Base-by-base conservation (phyloP, 495 filamentous ascomycete species). In the Chaetomidium leptoderma region DNA sequence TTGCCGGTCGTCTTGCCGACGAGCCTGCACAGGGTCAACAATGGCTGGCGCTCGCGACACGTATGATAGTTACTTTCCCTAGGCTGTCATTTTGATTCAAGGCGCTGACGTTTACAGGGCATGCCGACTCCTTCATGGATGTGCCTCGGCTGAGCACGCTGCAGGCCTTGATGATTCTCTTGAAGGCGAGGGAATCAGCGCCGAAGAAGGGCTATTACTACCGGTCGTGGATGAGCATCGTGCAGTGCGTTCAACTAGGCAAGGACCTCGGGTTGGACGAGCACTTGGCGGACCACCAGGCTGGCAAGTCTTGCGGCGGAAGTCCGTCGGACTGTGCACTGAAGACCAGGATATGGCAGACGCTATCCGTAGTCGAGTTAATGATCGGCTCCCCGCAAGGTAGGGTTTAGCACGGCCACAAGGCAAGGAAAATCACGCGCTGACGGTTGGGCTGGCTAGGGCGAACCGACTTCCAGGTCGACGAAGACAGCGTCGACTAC, bases 361-460 rank as follows among this genome's bases (percentile, higher is more conserved):
- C 83, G 0, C 81, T 96, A 16, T 87, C 96, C 70, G 78, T 89
- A 24, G 84, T 90, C 33, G 93, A 97, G 70, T 78, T 92, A 27
- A 95, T 97, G 90, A 86, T 97, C 58, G 92, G 93, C 43, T 90
- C 87, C 17, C 91, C 95, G 2, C 93, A 98, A 86, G 95, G 89
- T 92, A 76, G 60, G 73, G 61, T 30, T n/a, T 27, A 0, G 17
- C 19, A 33, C 29, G n/a, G 9, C 2, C 19, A 0, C 29, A 14
- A 11, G 11, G 29, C 19, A 7, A 39, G n/a, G n/a, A n/a, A 32
- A 11, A 26, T 6, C 45, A 17, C 30, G 46, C 10, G 30, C 46
- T 49, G 21, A 49, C 30, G 42, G 43, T 16, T 39, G 35, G n/a
- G 42, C 54, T 8, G 16, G 3, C 16, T 10, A 95, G 90, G 90